Conservation (phyloP, 345 rosid species). For the Eutrema yunnanense region DNA sequence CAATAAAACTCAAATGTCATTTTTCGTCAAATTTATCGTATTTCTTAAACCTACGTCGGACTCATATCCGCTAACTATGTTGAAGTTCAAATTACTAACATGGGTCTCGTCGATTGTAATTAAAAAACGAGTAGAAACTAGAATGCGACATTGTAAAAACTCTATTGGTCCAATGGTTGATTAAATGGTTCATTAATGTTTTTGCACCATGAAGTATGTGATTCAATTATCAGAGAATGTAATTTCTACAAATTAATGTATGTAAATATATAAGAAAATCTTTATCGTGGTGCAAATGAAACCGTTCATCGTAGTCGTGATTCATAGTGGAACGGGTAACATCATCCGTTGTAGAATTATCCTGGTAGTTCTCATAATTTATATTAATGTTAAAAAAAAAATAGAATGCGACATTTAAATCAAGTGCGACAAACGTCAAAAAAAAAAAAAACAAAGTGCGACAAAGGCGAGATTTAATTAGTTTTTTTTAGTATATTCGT, state of each 20-base stretch:
- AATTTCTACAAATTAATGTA: too few relatives aligned
- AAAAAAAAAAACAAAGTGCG: not conserved
- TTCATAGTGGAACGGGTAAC: too few relatives aligned
- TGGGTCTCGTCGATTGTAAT: not conserved
- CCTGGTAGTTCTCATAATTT: too few relatives aligned
- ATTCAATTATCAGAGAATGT: too few relatives aligned
- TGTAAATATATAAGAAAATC: too few relatives aligned
- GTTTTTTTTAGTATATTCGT: constrained; percentile 20
- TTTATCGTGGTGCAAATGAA: too few relatives aligned
- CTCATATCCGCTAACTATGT: not conserved
- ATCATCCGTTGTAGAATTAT: too few relatives aligned
- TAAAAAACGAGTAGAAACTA: not conserved
- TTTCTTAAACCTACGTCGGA: not conserved
- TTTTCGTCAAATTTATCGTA: not conserved
- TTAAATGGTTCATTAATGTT: too few relatives aligned
- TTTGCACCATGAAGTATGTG: rapidly evolving
- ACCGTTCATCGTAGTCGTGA: too few relatives aligned
- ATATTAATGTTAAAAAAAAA: too few relatives aligned
- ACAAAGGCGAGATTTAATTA: not conserved
- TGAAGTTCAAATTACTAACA: not conserved
- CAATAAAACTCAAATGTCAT: not conserved
- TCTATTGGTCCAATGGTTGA: rapidly evolving
- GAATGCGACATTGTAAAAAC: not conserved
- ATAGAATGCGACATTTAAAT: not conserved
- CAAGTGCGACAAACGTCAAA: not conserved